These are phyloP conservation scores for Syzygium jambos DNA, from an alignment of 345 rosid genomes.

Conservation along the genomic window DNA sequence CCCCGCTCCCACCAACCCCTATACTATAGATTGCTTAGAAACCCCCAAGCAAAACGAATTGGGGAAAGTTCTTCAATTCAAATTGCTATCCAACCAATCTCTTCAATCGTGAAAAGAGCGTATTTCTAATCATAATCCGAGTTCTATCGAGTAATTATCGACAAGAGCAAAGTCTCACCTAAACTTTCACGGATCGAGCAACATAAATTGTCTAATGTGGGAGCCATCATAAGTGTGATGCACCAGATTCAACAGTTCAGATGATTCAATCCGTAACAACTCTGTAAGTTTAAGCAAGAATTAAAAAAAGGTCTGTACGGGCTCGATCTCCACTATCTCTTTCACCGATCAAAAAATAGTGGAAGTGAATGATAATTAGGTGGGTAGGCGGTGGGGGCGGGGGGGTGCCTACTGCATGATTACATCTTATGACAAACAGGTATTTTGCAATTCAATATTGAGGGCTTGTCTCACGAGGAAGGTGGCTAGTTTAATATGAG, in stretches of 20 bases:
- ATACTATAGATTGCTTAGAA: not conserved
- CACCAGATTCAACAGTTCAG: not conserved
- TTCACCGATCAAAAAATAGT: not conserved
- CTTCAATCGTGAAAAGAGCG: not conserved
- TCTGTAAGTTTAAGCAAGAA: not conserved
- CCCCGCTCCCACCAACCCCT: not conserved
- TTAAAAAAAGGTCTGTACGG: not conserved
- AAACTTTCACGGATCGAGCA: not conserved
- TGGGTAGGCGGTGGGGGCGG: not conserved
- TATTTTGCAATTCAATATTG: not conserved
- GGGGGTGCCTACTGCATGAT: not conserved
- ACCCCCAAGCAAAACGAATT: not conserved
- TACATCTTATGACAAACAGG: not conserved
- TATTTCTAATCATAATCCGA: not conserved
- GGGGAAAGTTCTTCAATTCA: not conserved
- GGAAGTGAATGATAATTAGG: not conserved
- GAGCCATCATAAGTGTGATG: not conserved
- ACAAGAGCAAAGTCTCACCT: not conserved
- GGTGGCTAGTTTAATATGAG: not conserved
- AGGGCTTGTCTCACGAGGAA: not conserved
- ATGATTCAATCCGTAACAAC: not conserved
- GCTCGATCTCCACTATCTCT: no score
- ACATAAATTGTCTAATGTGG: accelerated
- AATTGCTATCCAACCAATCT: not conserved
- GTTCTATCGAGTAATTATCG: not conserved